Evolutionary conservation across 768 basidiomycete species (phyloP).

Genomic region (Neoboletus subvelutipes): DNA sequence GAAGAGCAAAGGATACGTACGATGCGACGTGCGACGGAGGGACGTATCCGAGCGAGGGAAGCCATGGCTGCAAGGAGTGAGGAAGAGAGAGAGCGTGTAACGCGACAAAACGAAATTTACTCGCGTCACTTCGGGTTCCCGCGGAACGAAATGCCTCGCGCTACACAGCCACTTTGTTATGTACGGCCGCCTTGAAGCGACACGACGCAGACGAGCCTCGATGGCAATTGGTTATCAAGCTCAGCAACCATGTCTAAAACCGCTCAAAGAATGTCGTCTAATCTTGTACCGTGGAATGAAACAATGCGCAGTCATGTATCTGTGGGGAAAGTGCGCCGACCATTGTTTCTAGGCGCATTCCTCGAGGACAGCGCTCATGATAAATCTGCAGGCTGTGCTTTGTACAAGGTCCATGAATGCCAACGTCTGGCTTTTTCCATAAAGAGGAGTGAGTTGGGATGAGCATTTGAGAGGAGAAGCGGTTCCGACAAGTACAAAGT

Average conservation of each 20-base stretch:
- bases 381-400: too few species aligned
- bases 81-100: background rate
- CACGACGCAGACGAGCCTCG: background rate
- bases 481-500: constrained; percentile 1
- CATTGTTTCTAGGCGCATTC: background rate
- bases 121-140: constrained; percentile 24
- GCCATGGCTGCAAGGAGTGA: constrained; percentile 25
- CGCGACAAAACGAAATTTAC: constrained; percentile 25
- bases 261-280: background rate
- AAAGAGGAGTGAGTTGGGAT: background rate
- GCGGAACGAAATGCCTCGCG: constrained; percentile 18
- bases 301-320: too few species aligned
- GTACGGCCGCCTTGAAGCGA: constrained; percentile 5
- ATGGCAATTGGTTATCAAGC: background rate
- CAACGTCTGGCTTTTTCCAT: background rate
- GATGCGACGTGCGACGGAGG: constrained; percentile 28
- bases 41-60: constrained; percentile 32
- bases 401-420: too few species aligned
- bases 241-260: background rate
- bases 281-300: background rate
- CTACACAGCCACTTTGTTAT: constrained; percentile 29
- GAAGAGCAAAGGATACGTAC: constrained; percentile 14
- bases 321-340: background rate
- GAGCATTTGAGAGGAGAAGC: too few species aligned
- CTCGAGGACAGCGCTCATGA: too few species aligned